A percentile compares a stretch with the other conserved stretches of the same genome.
Conservation (phyloP, 345 rosid species). For the Stellera chamaejasme region DNA sequence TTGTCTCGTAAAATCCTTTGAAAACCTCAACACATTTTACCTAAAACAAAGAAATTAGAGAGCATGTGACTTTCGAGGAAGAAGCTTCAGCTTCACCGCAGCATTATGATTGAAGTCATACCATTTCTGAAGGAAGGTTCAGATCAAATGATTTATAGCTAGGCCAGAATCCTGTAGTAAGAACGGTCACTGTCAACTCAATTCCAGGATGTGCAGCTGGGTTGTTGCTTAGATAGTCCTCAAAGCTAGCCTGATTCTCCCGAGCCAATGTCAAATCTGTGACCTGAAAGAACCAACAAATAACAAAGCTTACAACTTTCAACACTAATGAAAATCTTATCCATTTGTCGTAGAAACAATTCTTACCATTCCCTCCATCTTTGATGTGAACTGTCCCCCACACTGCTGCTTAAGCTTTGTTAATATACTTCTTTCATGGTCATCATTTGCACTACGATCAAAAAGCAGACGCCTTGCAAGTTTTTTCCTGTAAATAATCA, state of each 20-base stretch:
- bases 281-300: conserved; percentile 29
- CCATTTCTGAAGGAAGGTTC: conserved; percentile 65
- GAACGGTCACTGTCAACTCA: conserved; percentile 56
- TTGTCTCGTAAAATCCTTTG: conserved; percentile 50
- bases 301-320: neutral
- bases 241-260: conserved; percentile 58
- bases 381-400: conserved; percentile 58
- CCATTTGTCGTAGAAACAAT: neutral
- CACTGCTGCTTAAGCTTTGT: conserved; percentile 58
- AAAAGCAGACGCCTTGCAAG: conserved; percentile 53
- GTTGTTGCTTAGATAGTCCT: conserved; percentile 43
- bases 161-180: conserved; percentile 78
- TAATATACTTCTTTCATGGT: conserved; percentile 54
- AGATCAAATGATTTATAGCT: conserved; percentile 65
- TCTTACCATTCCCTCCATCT: conserved; percentile 72
- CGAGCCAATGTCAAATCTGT: conserved; percentile 66
- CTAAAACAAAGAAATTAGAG: conserved; percentile 20
- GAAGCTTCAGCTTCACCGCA: neutral
- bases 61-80: neutral
- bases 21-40: conserved; percentile 61
- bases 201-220: conserved; percentile 44
- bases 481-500: conserved; percentile 41
- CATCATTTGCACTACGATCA: conserved; percentile 50
- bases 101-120: conserved; percentile 9
- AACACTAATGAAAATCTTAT: no score